Percentiles rank a stretch among this genome's conserved stretches.
phyloP scores from a whole-genome alignment of 306 rosid genomes.

The Abrus precatorius region DNA sequence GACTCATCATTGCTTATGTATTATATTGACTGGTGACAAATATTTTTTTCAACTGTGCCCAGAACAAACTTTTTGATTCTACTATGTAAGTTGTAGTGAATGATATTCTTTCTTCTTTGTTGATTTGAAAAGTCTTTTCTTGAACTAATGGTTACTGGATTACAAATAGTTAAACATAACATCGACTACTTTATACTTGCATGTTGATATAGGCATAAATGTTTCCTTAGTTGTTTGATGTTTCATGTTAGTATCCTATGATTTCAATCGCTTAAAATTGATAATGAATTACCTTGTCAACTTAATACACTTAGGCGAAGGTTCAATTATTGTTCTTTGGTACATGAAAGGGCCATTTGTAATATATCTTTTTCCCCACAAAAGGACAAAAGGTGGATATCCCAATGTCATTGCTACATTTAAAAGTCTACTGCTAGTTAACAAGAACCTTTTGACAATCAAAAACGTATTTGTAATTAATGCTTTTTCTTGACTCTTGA shows the following conservation, averaged over 20 bases:
- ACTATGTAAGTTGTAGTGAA: background rate
- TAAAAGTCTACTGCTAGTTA: constrained; percentile 3
- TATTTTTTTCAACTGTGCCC: background rate
- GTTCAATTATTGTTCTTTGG: background rate
- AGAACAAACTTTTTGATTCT: background rate
- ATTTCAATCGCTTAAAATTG: background rate
- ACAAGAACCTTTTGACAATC: background rate
- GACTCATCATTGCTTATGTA: constrained; percentile 1
- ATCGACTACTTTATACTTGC: background rate
- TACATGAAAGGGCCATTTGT: constrained; percentile 4
- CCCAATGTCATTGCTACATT: background rate
- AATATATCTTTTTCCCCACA: background rate
- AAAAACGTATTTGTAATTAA: background rate
- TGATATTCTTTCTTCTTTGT: background rate
- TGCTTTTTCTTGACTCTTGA: background rate
- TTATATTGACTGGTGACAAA: background rate
- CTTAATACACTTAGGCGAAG: background rate
- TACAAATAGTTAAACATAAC: background rate
- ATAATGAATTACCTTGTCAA: background rate
- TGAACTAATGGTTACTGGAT: constrained; percentile 12
- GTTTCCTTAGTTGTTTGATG: background rate
- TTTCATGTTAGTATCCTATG: background rate
- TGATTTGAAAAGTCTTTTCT: constrained; percentile 4
- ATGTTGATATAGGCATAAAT: background rate
- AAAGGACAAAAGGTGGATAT: background rate